Percentiles rank a stretch among this genome's conserved stretches.
Conservation (phyloP, 2,329 filamentous ascomycete genomes). For the Aureobasidium sp. region DNA sequence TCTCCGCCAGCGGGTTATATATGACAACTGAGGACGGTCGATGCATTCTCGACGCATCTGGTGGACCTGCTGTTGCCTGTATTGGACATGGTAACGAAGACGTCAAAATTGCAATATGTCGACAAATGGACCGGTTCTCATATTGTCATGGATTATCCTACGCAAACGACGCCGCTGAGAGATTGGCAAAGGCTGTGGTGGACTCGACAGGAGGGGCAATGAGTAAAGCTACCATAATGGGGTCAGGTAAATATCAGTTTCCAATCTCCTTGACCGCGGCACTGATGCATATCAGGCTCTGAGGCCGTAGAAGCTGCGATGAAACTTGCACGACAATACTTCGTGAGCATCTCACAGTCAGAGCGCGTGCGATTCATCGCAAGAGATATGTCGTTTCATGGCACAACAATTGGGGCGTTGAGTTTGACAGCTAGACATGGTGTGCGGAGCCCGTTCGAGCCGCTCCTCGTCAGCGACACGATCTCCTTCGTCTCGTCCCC, state of each 20-base stretch:
- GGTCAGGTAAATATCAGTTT: slow-evolving; percentile 31
- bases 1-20: too few species aligned
- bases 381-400: slow-evolving; percentile 61
- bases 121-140: slow-evolving; percentile 52
- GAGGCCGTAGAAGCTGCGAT: slow-evolving; percentile 63
- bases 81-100: slow-evolving; percentile 60
- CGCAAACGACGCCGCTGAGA: slow-evolving; percentile 46
- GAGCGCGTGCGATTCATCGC: slow-evolving; percentile 56
- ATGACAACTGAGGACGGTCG: slow-evolving; percentile 19
- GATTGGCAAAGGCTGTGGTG: slow-evolving; percentile 44
- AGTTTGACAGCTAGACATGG: slow-evolving; percentile 35
- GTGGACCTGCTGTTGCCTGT: slow-evolving; percentile 65
- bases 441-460: slow-evolving; percentile 46
- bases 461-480: slow-evolving; percentile 44
- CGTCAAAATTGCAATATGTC: slow-evolving; percentile 52
- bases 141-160: slow-evolving; percentile 57
- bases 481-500: slow-evolving; percentile 46
- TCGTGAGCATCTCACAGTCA: slow-evolving; percentile 45
- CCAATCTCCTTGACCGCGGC: too few species aligned
- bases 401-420: slow-evolving; percentile 54
- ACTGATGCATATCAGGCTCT: slow-evolving; percentile 14
- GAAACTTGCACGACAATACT: slow-evolving; percentile 62
- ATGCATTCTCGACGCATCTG: slow-evolving; percentile 62
- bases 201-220: slow-evolving; percentile 47
- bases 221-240: slow-evolving; percentile 49